Base-by-base conservation (phyloP, 2,329 filamentous ascomycete species). In the Coniosporium tulheliwenetii region DNA sequence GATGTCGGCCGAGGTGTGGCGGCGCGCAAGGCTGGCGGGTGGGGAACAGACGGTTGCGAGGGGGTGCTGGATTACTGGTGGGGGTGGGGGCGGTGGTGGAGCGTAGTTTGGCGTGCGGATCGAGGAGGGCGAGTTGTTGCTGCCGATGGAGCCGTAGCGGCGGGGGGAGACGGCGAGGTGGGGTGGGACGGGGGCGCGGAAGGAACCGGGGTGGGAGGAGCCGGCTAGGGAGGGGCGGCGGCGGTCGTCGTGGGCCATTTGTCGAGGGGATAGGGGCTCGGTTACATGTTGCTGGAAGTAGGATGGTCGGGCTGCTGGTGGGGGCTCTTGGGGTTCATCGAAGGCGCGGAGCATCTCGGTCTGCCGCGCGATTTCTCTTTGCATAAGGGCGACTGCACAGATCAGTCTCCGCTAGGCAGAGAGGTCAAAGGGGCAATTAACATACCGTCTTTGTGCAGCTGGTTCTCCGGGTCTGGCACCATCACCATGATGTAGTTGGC, bases 1-100 rank as follows among this genome's bases (percentile, higher is more conserved):
- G 50, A 98, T 96, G 57, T 98, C 91, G 43, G 91, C 91, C 33
- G 87, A 89, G 1, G 91, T 98, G 61, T 98, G 91, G 45, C 89
- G 77, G 47, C 89, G 79, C 36, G 78, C 75, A 37, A 94, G 69
- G 51, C 77, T 86, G 42, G 76, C 73, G 1, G 73, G 70, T 16
- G 73, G 70, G 32, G 74, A 74, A 14, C 66, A 62, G 43, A 67
- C 67, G 41, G 64, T 66, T n/a, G 72, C 67, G 31, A 75, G 62
- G 13, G 74, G 74, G 54, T 77, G 74, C 31, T 79, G 76, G 30
- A 76, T 73, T 19, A 73, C 69, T 50, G 78, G 70, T 30, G 86
- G 85, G 47, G 75, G 77, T 40, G 81, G 77, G 8, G 85, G 85
- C 10, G 82, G 77, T 47, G 82, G 81, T 31, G 72, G 68, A 43